phyloP scores from a whole-genome alignment of 345 rosid species.

The Ceriops decandra region DNA sequence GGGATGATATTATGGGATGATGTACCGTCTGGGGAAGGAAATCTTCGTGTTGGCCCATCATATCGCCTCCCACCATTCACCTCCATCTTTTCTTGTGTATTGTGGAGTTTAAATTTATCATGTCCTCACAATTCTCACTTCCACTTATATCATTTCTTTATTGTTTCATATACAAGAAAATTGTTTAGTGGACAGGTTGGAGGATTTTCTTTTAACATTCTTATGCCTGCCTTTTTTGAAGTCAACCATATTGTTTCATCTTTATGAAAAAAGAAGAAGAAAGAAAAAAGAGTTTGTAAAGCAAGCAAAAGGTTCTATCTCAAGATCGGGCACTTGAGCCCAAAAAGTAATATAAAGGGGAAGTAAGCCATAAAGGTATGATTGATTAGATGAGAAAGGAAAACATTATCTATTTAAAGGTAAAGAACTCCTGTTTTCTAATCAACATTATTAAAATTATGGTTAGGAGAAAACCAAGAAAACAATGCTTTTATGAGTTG shows the following conservation, averaged over 20 bases:
- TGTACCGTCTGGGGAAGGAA: neutral
- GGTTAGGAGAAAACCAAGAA: too few species aligned
- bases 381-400: too few species aligned
- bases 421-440: too few species aligned
- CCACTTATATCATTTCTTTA: neutral
- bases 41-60: slow-evolving; percentile 10
- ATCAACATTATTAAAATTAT: too few species aligned
- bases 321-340: too few species aligned
- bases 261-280: neutral
- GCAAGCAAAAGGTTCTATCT: too few species aligned
- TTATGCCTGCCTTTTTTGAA: neutral
- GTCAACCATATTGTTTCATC: neutral
- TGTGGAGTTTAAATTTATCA: neutral
- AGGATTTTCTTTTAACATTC: neutral
- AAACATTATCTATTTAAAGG: too few species aligned
- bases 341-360: too few species aligned
- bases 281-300: neutral
- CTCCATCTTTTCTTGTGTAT: neutral
- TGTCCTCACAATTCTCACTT: neutral
- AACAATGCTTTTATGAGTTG: too few species aligned
- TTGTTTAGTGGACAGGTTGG: neutral
- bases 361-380: too few species aligned
- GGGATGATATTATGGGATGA: neutral
- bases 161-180: neutral
- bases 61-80: slow-evolving; percentile 15